These are phyloP conservation scores for Leucaena leucocephala DNA, from an alignment of 306 rosid species.

Conservation along the genomic window DNA sequence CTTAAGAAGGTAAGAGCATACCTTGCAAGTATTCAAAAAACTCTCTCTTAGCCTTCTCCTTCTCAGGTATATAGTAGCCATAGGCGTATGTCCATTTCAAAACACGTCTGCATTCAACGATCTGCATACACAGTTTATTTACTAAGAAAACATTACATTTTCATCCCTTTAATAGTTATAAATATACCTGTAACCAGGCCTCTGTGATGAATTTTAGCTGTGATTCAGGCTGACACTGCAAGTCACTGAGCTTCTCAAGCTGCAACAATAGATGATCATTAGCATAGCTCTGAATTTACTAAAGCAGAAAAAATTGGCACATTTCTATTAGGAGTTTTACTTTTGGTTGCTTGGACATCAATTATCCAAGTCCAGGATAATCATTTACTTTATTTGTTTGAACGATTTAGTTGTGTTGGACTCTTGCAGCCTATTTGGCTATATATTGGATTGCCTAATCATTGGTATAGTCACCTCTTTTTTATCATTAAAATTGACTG, in stretches of 20 bases:
- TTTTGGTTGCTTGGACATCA: background rate
- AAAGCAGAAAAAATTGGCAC: background rate
- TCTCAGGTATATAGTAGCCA: slow-evolving; percentile 68
- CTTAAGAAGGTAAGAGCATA: slow-evolving; percentile 13
- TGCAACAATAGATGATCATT: slow-evolving; percentile 18
- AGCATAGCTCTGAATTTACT: background rate
- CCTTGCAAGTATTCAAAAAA: slow-evolving; percentile 60
- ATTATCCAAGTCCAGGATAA: background rate
- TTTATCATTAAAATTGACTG: background rate
- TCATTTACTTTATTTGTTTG: too few relatives aligned
- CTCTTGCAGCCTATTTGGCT: background rate
- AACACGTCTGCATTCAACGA: slow-evolving; percentile 72
- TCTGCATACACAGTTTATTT: slow-evolving; percentile 41
- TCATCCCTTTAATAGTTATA: background rate
- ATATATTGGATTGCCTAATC: background rate
- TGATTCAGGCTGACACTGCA: slow-evolving; percentile 70
- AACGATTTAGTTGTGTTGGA: too few relatives aligned
- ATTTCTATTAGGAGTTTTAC: background rate
- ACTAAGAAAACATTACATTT: background rate
- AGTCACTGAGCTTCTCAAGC: slow-evolving; percentile 73
- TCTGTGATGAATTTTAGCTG: slow-evolving; percentile 72
- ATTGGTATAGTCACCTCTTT: too few relatives aligned
- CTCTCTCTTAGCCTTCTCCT: slow-evolving; percentile 48
- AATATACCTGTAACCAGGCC: slow-evolving; percentile 70
- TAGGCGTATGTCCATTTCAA: slow-evolving; percentile 78